These are phyloP conservation scores for Trypanosoma platydactyli DNA, from an alignment of 208 protist species.

Conservation along the genomic window DNA sequence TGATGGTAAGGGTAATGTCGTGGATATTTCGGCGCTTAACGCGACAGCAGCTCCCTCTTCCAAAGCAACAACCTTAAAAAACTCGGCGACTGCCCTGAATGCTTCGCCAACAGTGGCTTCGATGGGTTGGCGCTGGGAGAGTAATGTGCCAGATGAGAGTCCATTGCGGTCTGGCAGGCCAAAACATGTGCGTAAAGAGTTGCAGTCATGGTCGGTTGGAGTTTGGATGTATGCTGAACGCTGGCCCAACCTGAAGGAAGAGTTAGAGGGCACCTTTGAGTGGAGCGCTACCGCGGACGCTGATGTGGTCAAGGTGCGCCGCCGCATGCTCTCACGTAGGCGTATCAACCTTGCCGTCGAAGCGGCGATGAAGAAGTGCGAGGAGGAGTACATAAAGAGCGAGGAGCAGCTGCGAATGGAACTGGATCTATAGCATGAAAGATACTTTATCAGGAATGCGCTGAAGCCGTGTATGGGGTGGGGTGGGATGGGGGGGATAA, in stretches of 20 bases:
- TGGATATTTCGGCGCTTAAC: constrained; percentile 51
- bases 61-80: no score
- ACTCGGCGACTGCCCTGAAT: no score
- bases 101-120: background rate
- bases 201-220: constrained; percentile 58
- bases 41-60: background rate
- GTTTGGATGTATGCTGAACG: constrained; percentile 59
- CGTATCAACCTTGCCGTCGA: constrained; percentile 47
- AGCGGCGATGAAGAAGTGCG: constrained; percentile 25
- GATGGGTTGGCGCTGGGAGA: constrained; percentile 57
- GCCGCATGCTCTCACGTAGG: constrained; percentile 38
- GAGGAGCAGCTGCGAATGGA: constrained; percentile 44
- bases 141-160: constrained; percentile 8
- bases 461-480: no score
- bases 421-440: constrained; percentile 37
- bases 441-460: background rate
- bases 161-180: constrained; percentile 6
- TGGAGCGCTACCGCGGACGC: constrained; percentile 33
- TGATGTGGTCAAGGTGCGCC: constrained; percentile 32
- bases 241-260: constrained; percentile 46
- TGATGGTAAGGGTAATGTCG: constrained; percentile 39
- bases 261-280: constrained; percentile 23
- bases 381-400: constrained; percentile 35
- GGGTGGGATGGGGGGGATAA: background rate
- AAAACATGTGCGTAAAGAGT: constrained; percentile 40